A percentile compares a stretch with the other conserved stretches of the same genome.
These are phyloP conservation scores for Kwoniella europaea DNA, from an alignment of 768 basidiomycete genomes.

Conservation along the genomic window DNA sequence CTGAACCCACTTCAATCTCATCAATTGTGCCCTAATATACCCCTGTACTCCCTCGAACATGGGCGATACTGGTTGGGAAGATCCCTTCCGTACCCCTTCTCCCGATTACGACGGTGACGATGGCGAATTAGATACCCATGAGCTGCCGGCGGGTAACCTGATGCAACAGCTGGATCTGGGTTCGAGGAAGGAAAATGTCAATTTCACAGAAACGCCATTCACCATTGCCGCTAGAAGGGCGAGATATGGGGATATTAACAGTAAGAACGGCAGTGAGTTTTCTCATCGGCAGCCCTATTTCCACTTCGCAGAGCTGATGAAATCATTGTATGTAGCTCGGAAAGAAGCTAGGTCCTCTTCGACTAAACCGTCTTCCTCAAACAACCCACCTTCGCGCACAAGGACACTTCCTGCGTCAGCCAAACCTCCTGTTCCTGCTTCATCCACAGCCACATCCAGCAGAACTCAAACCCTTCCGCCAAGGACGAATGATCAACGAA, in stretches of 20 bases:
- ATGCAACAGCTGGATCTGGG: conserved; percentile 20
- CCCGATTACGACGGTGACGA: conserved; percentile 13
- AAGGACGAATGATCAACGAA: neutral
- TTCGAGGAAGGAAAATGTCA: conserved; percentile 17
- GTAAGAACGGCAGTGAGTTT: neutral
- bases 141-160: conserved; percentile 15
- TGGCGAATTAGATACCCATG: neutral
- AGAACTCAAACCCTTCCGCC: too few species aligned
- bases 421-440: neutral
- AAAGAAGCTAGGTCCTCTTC: too few species aligned
- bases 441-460: neutral
- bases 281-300: neutral
- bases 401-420: neutral
- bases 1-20: too few species aligned
- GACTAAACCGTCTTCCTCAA: neutral
- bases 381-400: neutral
- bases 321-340: too few species aligned
- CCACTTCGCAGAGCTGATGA: too few species aligned
- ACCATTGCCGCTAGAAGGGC: conserved; percentile 28
- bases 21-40: too few species aligned
- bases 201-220: conserved; percentile 29
- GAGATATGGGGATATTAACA: neutral
- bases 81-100: conserved; percentile 15
- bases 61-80: neutral
- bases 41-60: too few species aligned